phyloP scores from a whole-genome alignment of 2,329 filamentous ascomycete species.

The Phialocephala subalpina region DNA sequence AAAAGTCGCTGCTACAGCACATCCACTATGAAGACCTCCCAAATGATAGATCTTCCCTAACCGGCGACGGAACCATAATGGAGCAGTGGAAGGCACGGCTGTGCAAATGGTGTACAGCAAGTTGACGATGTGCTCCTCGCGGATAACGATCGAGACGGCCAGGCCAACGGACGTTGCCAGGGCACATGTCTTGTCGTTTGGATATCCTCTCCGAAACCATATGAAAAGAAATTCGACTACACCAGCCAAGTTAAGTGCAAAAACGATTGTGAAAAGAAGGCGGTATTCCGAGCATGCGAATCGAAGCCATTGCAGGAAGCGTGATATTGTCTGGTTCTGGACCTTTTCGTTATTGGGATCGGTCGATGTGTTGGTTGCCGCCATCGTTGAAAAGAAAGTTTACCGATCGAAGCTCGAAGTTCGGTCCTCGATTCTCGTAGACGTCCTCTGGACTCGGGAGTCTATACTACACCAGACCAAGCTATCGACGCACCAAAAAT shows the following conservation, averaged over 20 bases:
- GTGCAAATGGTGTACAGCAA: conserved; percentile 54
- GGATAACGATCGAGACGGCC: conserved; percentile 50
- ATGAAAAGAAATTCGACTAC: not conserved
- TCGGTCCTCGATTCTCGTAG: not conserved
- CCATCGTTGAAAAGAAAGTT: not conserved
- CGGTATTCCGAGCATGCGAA: conserved; percentile 4
- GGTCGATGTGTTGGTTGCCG: not conserved
- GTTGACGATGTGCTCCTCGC: conserved; percentile 62
- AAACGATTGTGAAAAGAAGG: not conserved
- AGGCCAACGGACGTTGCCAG: not conserved
- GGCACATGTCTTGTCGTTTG: not conserved
- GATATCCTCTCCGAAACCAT: not conserved
- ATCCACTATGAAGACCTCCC: conserved; percentile 60
- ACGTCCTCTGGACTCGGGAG: not conserved
- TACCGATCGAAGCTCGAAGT: not conserved
- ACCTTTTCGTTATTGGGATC: not conserved
- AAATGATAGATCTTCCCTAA: conserved; percentile 60
- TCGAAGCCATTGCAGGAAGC: not conserved
- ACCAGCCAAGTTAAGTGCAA: not conserved
- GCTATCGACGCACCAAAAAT: not conserved
- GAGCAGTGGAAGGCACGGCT: conserved; percentile 53
- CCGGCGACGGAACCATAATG: conserved; percentile 55
- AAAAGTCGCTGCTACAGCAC: conserved; percentile 54
- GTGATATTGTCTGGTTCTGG: not conserved
- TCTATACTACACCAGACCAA: not conserved